Evolutionary conservation across 2,329 filamentous ascomycete species (phyloP), one percentile per base, ranked within the genome.

Genomic region (Xylaria sp.): DNA sequence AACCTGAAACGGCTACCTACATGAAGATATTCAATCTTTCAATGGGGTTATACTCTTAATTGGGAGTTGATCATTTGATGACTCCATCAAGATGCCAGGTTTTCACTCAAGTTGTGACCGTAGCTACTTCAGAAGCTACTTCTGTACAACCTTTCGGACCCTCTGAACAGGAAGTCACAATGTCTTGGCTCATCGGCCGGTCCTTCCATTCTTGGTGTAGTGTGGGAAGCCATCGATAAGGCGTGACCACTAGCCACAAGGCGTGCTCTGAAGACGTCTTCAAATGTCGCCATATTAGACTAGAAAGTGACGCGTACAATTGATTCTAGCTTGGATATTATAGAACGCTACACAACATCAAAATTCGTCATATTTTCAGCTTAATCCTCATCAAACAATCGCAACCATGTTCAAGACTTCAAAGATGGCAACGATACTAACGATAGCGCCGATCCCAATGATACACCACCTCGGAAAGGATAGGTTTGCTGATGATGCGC

Each of bases 121-220:
- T n/a, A n/a, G n/a, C n/a, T n/a, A n/a, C n/a, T n/a, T n/a, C n/a
- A n/a, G n/a, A n/a, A n/a, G n/a, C n/a, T n/a, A n/a, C n/a, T n/a
- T n/a, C n/a, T n/a, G n/a, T n/a, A n/a, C n/a, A n/a, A 23, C 42
- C 4, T 50, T 27, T 60, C 42, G 27, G 29, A 1, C 44, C 29
- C 47, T 59, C 42, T 13, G 25, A 37, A 51, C 6, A 13, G 21
- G 44, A 40, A 35, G 25, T 35, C 25, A 13, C 25, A 27, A 37
- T 60, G 53, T 29, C 44, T 40, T 60, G 18, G 44, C 21, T 18
- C 23, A 13, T 63, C 64, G 53, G 44, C 25, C 21, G n/a, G 42
- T 18, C 21, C 37, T 62, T 58, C 66, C 42, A 35, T 58, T 59
- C 37, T 62, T 58, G 58, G 63, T n/a, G 27, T 27, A 59, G 58